phyloP scores from a whole-genome alignment of 1,284 basidiomycete species.

The Pascua guehoae region DNA sequence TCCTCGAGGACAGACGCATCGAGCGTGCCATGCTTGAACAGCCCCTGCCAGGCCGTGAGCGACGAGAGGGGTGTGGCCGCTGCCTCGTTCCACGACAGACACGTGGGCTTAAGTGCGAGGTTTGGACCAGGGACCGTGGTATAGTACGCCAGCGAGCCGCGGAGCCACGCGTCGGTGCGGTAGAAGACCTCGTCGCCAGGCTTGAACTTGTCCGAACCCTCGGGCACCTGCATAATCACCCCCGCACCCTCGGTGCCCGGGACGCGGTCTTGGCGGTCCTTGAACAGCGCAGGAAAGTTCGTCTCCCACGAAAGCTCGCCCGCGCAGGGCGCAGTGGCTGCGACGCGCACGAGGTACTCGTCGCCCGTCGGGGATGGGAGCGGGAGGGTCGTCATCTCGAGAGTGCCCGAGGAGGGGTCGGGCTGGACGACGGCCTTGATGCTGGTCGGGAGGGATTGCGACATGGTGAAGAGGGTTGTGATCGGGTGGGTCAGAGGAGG shows the following conservation, averaged over 20 bases:
- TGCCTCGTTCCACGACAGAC: constrained; percentile 11
- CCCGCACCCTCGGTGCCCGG: constrained; percentile 18
- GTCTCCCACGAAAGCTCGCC: constrained; percentile 12
- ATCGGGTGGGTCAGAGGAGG: too few species aligned
- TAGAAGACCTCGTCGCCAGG: constrained; percentile 12
- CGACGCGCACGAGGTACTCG: constrained; percentile 5
- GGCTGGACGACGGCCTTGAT: constrained; percentile 13
- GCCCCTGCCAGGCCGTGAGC: constrained; percentile 15
- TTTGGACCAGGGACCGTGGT: constrained; percentile 6
- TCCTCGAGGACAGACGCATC: neutral
- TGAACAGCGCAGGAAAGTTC: constrained; percentile 1
- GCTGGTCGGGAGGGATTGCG: constrained; percentile 1
- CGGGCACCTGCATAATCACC: constrained; percentile 1
- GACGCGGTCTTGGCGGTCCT: constrained; percentile 2
- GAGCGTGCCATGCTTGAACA: constrained; percentile 12
- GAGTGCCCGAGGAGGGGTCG: neutral
- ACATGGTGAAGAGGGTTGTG: too few species aligned
- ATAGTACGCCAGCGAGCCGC: constrained; percentile 6
- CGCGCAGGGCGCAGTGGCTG: constrained; percentile 9
- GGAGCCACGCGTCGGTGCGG: constrained; percentile 13
- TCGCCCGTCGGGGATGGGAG: neutral
- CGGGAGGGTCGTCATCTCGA: constrained; percentile 4
- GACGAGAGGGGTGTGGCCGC: constrained; percentile 11
- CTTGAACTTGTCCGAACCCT: neutral
- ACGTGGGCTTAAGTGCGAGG: constrained; percentile 11